Conservation (phyloP, 2,329 filamentous ascomycete species). For the Curvularia sp. region DNA sequence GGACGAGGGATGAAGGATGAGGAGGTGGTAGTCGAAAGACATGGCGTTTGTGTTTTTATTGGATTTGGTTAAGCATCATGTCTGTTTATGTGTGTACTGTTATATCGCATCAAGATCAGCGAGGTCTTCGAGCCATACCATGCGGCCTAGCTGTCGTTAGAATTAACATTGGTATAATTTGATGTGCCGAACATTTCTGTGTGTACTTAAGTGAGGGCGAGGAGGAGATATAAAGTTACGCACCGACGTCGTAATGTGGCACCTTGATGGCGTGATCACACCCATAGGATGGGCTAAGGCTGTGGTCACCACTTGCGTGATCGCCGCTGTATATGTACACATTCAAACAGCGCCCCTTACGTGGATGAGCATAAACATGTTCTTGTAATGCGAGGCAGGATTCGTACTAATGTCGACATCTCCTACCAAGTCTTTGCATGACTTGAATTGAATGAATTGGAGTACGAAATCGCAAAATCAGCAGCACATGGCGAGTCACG, state of each 20-base stretch:
- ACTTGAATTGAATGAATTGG: background rate
- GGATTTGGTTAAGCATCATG: background rate
- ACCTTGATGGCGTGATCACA: slow-evolving; percentile 32
- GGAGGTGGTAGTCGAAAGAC: slow-evolving; percentile 7
- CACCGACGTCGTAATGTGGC: slow-evolving; percentile 5
- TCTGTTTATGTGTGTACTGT: slow-evolving; percentile 9
- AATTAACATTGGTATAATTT: slow-evolving; percentile 10
- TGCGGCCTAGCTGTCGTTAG: slow-evolving; percentile 2
- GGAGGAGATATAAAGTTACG: background rate
- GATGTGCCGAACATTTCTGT: background rate
- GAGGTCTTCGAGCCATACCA: background rate
- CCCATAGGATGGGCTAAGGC: background rate
- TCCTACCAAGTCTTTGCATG: background rate
- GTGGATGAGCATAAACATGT: background rate
- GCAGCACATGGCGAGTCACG: background rate
- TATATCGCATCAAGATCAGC: background rate
- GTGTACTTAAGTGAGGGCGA: background rate
- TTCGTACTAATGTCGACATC: background rate
- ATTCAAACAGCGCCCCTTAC: background rate
- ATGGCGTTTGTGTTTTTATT: slow-evolving; percentile 19
- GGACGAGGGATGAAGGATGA: slow-evolving; percentile 17
- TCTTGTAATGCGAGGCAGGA: background rate
- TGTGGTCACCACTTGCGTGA: background rate
- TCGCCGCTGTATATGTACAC: background rate
- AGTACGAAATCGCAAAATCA: background rate